A percentile compares a stretch with the other conserved stretches of the same genome.
phyloP scores from a whole-genome alignment of 164 flowering plant species.

The Platanus orientalis region DNA sequence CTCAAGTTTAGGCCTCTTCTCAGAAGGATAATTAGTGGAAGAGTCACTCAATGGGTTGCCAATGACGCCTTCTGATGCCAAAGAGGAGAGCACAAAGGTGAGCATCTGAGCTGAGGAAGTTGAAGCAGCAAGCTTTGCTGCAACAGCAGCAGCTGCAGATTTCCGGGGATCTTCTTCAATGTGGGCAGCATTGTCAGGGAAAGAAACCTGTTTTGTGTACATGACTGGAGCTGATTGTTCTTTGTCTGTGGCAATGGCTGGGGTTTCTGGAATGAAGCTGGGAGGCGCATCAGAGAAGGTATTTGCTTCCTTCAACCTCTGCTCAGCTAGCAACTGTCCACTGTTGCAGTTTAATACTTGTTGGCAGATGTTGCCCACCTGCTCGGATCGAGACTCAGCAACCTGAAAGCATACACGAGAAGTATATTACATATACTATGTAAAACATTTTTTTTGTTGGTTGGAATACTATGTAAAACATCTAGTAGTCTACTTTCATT shows the following conservation, averaged over 20 bases:
- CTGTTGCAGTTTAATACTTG: slow-evolving; percentile 30
- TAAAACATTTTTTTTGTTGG: no score
- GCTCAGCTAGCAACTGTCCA: slow-evolving; percentile 32
- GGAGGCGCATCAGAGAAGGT: slow-evolving; percentile 26
- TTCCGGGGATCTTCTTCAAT: slow-evolving; percentile 58
- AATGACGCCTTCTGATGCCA: slow-evolving; percentile 77
- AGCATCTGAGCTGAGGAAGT: slow-evolving; percentile 96
- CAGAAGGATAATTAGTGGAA: slow-evolving; percentile 43
- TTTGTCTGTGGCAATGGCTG: slow-evolving; percentile 21
- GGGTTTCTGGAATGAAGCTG: slow-evolving; percentile 23
- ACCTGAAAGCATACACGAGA: slow-evolving; percentile 33
- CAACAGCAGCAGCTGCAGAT: slow-evolving; percentile 88
- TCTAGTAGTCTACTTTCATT: no score
- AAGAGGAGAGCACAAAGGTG: slow-evolving; percentile 73
- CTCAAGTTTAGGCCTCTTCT: slow-evolving; percentile 68
- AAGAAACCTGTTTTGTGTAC: slow-evolving; percentile 37
- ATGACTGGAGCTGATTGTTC: slow-evolving; percentile 55
- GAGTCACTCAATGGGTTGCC: slow-evolving; percentile 42
- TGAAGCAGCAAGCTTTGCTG: slow-evolving; percentile 85
- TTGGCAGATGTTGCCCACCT: slow-evolving; percentile 36
- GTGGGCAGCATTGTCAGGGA: slow-evolving; percentile 29
- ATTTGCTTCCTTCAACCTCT: slow-evolving; percentile 35
- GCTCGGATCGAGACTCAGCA: slow-evolving; percentile 56
- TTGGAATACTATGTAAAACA: no score
- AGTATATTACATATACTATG: neutral